Evolutionary conservation across 2,329 filamentous ascomycete species (phyloP).

Genomic region (Pyrenophora tritici-repentis): DNA sequence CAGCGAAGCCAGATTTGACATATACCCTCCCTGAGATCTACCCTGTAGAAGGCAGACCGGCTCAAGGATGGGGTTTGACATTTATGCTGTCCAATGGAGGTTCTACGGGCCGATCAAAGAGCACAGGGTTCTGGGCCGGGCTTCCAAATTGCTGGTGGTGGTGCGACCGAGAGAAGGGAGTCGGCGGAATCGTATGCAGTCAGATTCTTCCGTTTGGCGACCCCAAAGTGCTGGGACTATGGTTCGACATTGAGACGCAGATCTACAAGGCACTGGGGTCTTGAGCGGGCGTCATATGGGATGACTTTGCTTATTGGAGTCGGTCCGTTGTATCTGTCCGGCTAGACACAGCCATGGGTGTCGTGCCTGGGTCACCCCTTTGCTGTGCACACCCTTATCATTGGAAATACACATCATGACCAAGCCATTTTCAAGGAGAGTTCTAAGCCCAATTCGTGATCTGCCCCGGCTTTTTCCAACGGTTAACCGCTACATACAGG

Average conservation of each 20-base stretch:
- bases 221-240: constrained; percentile 22
- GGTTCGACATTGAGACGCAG: constrained; percentile 11
- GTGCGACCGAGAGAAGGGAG: constrained; percentile 53
- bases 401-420: no score
- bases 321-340: not conserved
- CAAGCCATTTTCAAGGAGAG: no score
- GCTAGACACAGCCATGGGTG: no score
- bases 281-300: constrained; percentile 2
- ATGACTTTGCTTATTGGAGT: constrained; percentile 1
- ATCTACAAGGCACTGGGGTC: constrained; percentile 17
- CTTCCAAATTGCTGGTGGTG: constrained; percentile 5
- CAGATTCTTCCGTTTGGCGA: constrained; percentile 41
- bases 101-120: constrained; percentile 30
- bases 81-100: constrained; percentile 57
- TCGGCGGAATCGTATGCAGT: constrained; percentile 50
- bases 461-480: no score
- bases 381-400: no score
- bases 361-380: no score
- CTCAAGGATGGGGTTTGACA: constrained; percentile 67
- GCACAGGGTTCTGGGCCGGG: constrained; percentile 61
- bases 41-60: constrained; percentile 49
- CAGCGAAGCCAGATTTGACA: constrained; percentile 57
- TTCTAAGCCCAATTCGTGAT: no score
- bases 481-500: no score
- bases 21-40: constrained; percentile 59